A percentile compares a stretch with the other conserved stretches of the same genome.
These are phyloP conservation scores for Pulveroboletus frians DNA, from an alignment of 768 basidiomycete species.

Conservation along the genomic window DNA sequence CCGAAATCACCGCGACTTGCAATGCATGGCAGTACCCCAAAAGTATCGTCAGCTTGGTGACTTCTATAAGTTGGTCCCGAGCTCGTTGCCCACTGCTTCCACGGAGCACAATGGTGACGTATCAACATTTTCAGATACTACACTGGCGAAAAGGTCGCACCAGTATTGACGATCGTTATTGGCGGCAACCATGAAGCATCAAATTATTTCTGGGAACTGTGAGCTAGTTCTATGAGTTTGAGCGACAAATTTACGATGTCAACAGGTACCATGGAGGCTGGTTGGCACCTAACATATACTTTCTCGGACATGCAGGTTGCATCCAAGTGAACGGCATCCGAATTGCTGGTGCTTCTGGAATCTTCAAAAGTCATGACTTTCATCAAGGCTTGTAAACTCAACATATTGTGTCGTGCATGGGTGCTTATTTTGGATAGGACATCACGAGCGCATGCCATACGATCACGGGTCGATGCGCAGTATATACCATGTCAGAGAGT, in stretches of 20 bases:
- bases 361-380: constrained; percentile 79
- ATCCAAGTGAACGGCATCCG: constrained; percentile 83
- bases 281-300: constrained; percentile 96
- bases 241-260: constrained; percentile 5
- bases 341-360: constrained; percentile 89
- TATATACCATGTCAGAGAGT: constrained; percentile 89
- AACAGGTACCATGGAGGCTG: constrained; percentile 91
- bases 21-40: constrained; percentile 85
- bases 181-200: constrained; percentile 98
- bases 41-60: constrained; percentile 84
- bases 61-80: constrained; percentile 62
- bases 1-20: constrained; percentile 76
- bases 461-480: constrained; percentile 66
- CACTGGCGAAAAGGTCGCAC: constrained; percentile 73
- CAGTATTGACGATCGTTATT: constrained; percentile 86
- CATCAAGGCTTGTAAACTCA: constrained; percentile 43
- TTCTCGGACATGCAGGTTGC: constrained; percentile 86
- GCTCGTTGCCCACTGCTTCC: not conserved
- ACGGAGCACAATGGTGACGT: not conserved
- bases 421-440: constrained; percentile 41
- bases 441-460: constrained; percentile 82
- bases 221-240: constrained; percentile 26
- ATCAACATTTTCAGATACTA: constrained; percentile 62
- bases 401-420: not conserved
- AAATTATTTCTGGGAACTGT: constrained; percentile 96